Evolutionary conservation across 352 stramenopile species (phyloP).

Genomic region (Phytophthora citricola): DNA sequence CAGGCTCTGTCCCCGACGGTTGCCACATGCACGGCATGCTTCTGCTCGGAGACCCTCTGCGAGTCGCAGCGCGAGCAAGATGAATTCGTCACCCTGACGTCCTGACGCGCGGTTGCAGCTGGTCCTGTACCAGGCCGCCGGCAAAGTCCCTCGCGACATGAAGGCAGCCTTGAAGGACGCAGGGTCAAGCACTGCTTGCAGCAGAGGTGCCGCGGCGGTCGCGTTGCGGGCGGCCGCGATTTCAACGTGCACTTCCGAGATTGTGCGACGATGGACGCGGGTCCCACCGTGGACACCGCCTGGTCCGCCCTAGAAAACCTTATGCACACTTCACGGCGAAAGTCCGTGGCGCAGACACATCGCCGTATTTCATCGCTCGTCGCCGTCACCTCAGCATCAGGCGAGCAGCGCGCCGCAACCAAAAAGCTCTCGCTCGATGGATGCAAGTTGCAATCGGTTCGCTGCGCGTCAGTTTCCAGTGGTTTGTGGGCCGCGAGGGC

Average conservation of each 20-base stretch:
- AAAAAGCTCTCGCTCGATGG: neutral
- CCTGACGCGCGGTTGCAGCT: neutral
- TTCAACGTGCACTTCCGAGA: constrained; percentile 17
- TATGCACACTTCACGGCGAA: neutral
- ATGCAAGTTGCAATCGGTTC: neutral
- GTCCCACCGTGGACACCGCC: constrained; percentile 21
- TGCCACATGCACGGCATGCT: neutral
- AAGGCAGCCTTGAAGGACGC: constrained; percentile 22
- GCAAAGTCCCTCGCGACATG: constrained; percentile 36
- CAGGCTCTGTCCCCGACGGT: neutral
- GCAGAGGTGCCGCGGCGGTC: constrained; percentile 3
- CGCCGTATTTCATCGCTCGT: constrained; percentile 21
- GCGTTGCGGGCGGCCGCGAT: neutral
- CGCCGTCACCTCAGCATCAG: constrained; percentile 26
- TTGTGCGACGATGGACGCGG: too few relatives aligned
- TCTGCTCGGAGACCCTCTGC: neutral
- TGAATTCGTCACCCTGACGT: constrained; percentile 1
- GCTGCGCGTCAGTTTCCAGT: constrained; percentile 2
- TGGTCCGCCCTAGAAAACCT: constrained; percentile 14
- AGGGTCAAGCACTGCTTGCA: neutral
- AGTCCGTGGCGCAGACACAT: constrained; percentile 13
- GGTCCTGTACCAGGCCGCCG: neutral
- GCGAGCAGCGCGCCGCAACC: constrained; percentile 18
- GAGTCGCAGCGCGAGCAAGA: too few relatives aligned
- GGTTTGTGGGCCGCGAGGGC: neutral